These are phyloP conservation scores for Flaveria linearis DNA, from an alignment of 129 eudicot genomes.

Conservation along the genomic window DNA sequence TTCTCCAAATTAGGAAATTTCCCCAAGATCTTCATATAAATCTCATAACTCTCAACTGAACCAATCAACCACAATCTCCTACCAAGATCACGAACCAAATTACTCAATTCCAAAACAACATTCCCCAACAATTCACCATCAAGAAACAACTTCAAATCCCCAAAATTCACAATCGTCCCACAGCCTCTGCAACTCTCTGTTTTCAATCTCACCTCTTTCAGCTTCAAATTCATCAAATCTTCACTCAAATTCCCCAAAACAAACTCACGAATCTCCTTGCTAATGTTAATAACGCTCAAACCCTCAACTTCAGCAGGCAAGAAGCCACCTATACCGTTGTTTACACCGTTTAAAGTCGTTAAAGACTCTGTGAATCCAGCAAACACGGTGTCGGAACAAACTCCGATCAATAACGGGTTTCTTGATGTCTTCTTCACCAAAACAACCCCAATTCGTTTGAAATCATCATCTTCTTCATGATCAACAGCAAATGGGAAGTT, in stretches of 20 bases:
- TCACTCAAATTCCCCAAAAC: slow-evolving; percentile 41
- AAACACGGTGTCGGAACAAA: slow-evolving; percentile 51
- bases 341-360: background rate
- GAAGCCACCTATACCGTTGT: slow-evolving; percentile 27
- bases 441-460: slow-evolving; percentile 58
- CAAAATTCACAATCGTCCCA: slow-evolving; percentile 58
- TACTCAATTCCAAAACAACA: slow-evolving; percentile 48
- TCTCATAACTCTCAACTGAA: slow-evolving; percentile 48
- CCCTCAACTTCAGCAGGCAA: slow-evolving; percentile 53
- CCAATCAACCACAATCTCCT: slow-evolving; percentile 72
- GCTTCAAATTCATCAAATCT: slow-evolving; percentile 50
- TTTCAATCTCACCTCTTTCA: slow-evolving; percentile 50
- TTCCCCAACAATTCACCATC: slow-evolving; percentile 37
- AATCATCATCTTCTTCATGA: slow-evolving; percentile 45
- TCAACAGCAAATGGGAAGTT: slow-evolving; percentile 58
- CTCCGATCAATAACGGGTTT: slow-evolving; percentile 74
- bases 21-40: slow-evolving; percentile 44
- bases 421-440: slow-evolving; percentile 39
- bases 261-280: slow-evolving; percentile 55
- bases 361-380: slow-evolving; percentile 47
- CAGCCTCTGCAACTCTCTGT: slow-evolving; percentile 40
- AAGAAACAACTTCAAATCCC: slow-evolving; percentile 65
- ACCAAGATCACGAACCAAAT: slow-evolving; percentile 42
- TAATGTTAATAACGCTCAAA: slow-evolving; percentile 42
- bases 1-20: slow-evolving; percentile 57